Evolutionary conservation across 352 stramenopile species (phyloP), one percentile per base, ranked within the genome.

Genomic region (Thraustochytrium sp.): DNA sequence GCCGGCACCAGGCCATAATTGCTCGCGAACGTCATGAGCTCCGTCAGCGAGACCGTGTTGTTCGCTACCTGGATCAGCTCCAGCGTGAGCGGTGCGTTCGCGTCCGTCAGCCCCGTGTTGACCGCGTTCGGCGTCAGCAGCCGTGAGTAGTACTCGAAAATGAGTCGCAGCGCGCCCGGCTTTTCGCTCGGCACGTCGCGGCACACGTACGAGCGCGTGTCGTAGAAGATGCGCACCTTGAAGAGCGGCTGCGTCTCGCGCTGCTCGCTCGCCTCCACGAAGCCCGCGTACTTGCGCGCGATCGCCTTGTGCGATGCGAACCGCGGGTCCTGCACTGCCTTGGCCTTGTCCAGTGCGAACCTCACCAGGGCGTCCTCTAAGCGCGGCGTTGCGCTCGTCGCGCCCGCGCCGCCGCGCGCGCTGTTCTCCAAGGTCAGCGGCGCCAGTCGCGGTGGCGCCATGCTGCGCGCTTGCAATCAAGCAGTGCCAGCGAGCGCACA

Each of bases 151-250:
- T 80, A 80, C 31, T 80, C 44, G 26, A 80, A 80, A 9, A 80
- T 46, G 29, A 80, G 46, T 16, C 46, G 31, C 9, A 80, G 49
- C 21, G 68, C 31, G 23, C 68, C 68, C 21, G 42, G 44, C 26
- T 51, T 9, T 34, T 80, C 31, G 51, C 68, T 80, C 1, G 68
- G 68, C 18, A 80, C 31, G 53, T 80, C 68, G 5, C 68, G 68
- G 31, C 68, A 80, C 29, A 29, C 42, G 68, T 80, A 80, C n/a
- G 68, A 80, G 5, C 48, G 26, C 51, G 68, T 80, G 51, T 80
- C 68, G 42, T 65, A 80, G 51, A 38, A 64, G 8, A 51, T 3
- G 1, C 31, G 9, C 0, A 51, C 31, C 36, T 65, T 29, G 26
- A 80, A 80, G 21, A 48, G 36, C 5, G 18, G 68, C 1, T 29